Conservation (phyloP, 2,329 filamentous ascomycete genomes). For the Fusarium luffae region DNA sequence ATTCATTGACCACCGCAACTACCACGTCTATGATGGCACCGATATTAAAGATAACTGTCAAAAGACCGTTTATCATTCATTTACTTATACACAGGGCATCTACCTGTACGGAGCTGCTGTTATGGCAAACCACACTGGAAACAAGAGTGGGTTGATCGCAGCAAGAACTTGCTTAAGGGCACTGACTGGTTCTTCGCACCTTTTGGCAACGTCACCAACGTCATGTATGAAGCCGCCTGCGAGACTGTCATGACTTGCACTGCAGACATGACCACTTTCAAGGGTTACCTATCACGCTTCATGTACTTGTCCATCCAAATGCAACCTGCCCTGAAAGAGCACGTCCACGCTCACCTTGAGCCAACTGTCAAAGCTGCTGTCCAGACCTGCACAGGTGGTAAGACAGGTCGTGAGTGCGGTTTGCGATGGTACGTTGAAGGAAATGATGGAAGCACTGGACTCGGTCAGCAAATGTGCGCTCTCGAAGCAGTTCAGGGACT, state of each 20-base stretch:
- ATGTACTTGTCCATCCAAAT: constrained; percentile 69
- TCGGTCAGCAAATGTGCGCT: constrained; percentile 74
- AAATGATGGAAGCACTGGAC: constrained; percentile 65
- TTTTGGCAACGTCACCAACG: constrained; percentile 62
- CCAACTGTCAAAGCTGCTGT: constrained; percentile 67
- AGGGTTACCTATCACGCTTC: constrained; percentile 73
- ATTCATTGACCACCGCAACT: constrained; percentile 64
- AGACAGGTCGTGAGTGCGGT: constrained; percentile 65
- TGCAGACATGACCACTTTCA: constrained; percentile 74
- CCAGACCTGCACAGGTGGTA: constrained; percentile 66
- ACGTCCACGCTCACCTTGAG: constrained; percentile 61
- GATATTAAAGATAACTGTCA: constrained; percentile 65
- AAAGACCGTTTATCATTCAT: constrained; percentile 64
- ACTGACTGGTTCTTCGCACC: constrained; percentile 66
- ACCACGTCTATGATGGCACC: constrained; percentile 72
- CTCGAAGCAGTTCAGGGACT: constrained; percentile 72
- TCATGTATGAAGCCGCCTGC: constrained; percentile 76
- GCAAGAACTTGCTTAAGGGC: constrained; percentile 63
- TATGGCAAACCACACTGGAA: constrained; percentile 69
- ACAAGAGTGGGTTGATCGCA: constrained; percentile 65
- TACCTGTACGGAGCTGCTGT: constrained; percentile 73
- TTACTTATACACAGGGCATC: constrained; percentile 74
- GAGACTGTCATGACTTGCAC: constrained; percentile 68
- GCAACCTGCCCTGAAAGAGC: constrained; percentile 63
- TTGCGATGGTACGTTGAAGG: constrained; percentile 69